Conservation (phyloP, 192 early-diverging fungal species). For the Radiomyces spectabilis region DNA sequence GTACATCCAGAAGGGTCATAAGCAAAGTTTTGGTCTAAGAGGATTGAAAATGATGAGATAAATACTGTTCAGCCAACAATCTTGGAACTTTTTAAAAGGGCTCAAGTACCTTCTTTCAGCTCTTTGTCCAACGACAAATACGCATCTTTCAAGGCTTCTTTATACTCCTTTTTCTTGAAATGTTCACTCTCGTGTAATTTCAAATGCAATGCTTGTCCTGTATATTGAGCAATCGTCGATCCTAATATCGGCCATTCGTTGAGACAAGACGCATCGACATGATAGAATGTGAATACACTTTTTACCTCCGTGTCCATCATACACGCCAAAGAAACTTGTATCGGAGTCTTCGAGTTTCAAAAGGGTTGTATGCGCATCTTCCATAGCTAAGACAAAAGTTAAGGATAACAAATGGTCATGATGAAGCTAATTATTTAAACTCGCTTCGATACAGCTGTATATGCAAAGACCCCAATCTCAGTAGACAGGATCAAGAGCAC, state of each 20-base stretch:
- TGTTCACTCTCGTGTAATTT: conserved; percentile 53
- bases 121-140: conserved; percentile 76
- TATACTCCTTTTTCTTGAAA: conserved; percentile 66
- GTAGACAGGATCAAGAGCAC: background rate
- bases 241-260: conserved; percentile 30
- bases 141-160: conserved; percentile 72
- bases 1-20: conserved; percentile 95
- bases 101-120: conserved; percentile 58
- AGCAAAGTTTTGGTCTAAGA: conserved; percentile 61
- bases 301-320: conserved; percentile 91
- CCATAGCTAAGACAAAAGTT: conserved; percentile 66
- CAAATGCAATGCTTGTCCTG: conserved; percentile 71
- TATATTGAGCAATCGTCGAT: conserved; percentile 72
- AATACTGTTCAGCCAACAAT: background rate
- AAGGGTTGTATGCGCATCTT: conserved; percentile 92
- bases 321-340: conserved; percentile 91
- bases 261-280: background rate
- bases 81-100: background rate
- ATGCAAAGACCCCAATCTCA: background rate
- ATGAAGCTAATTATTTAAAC: too few relatives aligned
- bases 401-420: conserved; percentile 3
- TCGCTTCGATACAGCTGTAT: too few relatives aligned
- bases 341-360: conserved; percentile 60
- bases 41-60: conserved; percentile 1
- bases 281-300: background rate